Evolutionary conservation across 306 rosid genomes (phyloP).

Genomic region (Cicer cuneatum): DNA sequence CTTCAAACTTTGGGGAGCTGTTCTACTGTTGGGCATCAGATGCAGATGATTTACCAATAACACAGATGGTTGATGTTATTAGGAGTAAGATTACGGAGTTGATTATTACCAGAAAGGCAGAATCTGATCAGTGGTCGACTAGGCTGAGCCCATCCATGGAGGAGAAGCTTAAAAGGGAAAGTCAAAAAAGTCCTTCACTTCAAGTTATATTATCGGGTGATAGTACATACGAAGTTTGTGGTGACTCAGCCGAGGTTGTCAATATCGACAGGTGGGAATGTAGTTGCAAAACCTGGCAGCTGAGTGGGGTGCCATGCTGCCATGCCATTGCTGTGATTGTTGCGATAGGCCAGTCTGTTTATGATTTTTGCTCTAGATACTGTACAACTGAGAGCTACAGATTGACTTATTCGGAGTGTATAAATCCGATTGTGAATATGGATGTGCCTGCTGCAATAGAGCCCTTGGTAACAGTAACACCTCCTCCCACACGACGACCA

Average conservation of each 20-base stretch:
- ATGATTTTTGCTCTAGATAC: conserved; percentile 89
- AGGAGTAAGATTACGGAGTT: conserved; percentile 83
- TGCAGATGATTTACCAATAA: conserved; percentile 88
- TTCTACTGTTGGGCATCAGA: conserved; percentile 92
- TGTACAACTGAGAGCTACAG: conserved; percentile 78
- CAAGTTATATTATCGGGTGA: conserved; percentile 64
- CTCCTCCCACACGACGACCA: conserved; percentile 94
- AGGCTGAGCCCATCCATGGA: conserved; percentile 90
- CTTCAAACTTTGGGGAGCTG: conserved; percentile 90
- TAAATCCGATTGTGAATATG: conserved; percentile 59
- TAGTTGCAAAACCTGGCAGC: conserved; percentile 91
- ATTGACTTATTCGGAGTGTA: conserved; percentile 76
- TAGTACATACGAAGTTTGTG: conserved; percentile 85
- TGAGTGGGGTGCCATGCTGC: conserved; percentile 83
- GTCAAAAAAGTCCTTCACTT: conserved; percentile 57
- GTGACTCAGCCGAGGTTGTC: conserved; percentile 75
- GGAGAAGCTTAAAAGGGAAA: conserved; percentile 82
- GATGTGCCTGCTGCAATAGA: conserved; percentile 57
- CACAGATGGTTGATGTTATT: conserved; percentile 92
- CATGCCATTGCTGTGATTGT: conserved; percentile 81
- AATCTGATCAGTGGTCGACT: conserved; percentile 74
- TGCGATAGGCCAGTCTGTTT: conserved; percentile 66
- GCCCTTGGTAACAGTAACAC: conserved; percentile 70
- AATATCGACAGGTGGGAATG: conserved; percentile 85
- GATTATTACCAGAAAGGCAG: conserved; percentile 64